Evolutionary conservation across 306 rosid genomes (phyloP).

Genomic region (Fragaria vesca): DNA sequence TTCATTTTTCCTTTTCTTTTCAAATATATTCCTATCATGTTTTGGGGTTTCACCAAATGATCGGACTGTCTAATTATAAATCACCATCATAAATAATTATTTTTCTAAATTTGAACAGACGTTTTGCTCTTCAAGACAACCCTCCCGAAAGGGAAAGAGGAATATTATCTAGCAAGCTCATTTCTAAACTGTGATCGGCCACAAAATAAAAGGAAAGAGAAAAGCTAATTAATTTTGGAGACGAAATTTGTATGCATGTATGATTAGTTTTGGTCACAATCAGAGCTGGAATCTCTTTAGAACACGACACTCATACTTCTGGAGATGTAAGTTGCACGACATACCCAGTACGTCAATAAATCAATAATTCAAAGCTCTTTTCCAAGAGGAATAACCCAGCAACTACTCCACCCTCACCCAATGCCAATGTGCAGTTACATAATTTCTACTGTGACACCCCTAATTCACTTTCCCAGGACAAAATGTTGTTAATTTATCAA

Average conservation of each 20-base stretch:
- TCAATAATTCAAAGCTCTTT: background rate
- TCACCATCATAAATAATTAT: too few species aligned
- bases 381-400: background rate
- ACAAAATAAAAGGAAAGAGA: background rate
- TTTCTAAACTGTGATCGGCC: background rate
- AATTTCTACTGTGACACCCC: background rate
- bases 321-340: constrained; percentile 14
- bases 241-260: background rate
- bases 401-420: background rate
- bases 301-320: constrained; percentile 8
- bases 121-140: background rate
- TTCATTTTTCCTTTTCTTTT: too few species aligned
- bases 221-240: background rate
- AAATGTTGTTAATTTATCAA: background rate
- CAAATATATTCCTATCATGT: too few species aligned
- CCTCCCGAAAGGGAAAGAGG: background rate
- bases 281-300: background rate
- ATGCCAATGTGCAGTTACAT: background rate
- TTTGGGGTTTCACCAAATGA: too few species aligned
- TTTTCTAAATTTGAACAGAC: too few species aligned
- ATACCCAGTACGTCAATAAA: background rate
- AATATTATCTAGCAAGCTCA: background rate
- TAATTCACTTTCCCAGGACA: too few species aligned
- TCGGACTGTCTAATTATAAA: too few species aligned
- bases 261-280: background rate